Evolutionary conservation across 2,329 filamentous ascomycete genomes (phyloP).

Genomic region (Cytospora chrysosperma): DNA sequence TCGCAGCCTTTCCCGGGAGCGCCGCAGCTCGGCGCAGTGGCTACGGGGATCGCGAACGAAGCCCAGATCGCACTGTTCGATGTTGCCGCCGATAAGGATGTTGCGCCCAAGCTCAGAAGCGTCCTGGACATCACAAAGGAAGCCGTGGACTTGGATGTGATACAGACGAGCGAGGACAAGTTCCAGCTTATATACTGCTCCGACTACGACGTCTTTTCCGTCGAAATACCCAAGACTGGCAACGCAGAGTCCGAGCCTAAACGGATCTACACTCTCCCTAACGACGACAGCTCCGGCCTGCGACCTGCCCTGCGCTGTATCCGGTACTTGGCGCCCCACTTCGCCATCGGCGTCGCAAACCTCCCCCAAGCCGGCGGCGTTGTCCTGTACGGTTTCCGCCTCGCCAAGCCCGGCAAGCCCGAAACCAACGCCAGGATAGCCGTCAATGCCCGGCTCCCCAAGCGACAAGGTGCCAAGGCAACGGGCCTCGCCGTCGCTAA

Average conservation of each 20-base stretch:
- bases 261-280: slow-evolving; percentile 56
- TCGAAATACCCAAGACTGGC: slow-evolving; percentile 54
- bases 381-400: slow-evolving; percentile 55
- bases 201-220: slow-evolving; percentile 69
- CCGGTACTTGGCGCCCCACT: slow-evolving; percentile 58
- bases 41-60: slow-evolving; percentile 73
- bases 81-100: slow-evolving; percentile 54
- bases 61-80: slow-evolving; percentile 79
- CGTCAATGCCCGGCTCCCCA: slow-evolving; percentile 58
- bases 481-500: slow-evolving; percentile 76
- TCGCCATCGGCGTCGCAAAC: slow-evolving; percentile 58
- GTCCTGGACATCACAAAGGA: slow-evolving; percentile 53
- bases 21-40: slow-evolving; percentile 71
- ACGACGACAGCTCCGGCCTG: slow-evolving; percentile 39
- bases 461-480: slow-evolving; percentile 58
- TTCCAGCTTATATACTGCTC: slow-evolving; percentile 79
- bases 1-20: slow-evolving; percentile 50
- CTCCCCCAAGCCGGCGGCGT: slow-evolving; percentile 58
- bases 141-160: slow-evolving; percentile 69
- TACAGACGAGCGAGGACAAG: slow-evolving; percentile 58
- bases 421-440: slow-evolving; percentile 47
- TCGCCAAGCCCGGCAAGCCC: slow-evolving; percentile 41
- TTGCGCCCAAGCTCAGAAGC: slow-evolving; percentile 49
- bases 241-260: slow-evolving; percentile 43
- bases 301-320: slow-evolving; percentile 57